A percentile compares a stretch with the other conserved stretches of the same genome.
Evolutionary conservation across 2,329 filamentous ascomycete genomes (phyloP).

Genomic region (Davidsoniella eucalypti): DNA sequence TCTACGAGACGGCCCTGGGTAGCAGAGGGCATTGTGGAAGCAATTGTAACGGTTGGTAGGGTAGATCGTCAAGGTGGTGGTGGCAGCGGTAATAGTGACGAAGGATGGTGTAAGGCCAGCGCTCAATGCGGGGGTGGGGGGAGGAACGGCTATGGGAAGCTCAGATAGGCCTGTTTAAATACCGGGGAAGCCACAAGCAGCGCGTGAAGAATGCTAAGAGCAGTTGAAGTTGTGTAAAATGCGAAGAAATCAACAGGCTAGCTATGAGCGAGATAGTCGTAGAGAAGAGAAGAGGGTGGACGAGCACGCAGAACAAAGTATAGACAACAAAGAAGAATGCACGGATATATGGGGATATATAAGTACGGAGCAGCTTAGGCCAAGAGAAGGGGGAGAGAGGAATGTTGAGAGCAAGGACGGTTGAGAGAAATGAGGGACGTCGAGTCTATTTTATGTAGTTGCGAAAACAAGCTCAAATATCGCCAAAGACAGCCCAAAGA

Average conservation of each 20-base stretch:
- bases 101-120: not conserved
- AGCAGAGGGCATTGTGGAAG: slow-evolving; percentile 8
- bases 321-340: too few relatives aligned
- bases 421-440: not conserved
- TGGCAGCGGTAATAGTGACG: not conserved
- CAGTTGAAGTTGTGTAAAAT: too few relatives aligned
- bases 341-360: not conserved
- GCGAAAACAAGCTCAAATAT: too few relatives aligned
- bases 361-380: not conserved
- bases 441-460: not conserved
- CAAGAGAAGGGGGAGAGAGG: not conserved
- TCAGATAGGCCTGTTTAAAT: not conserved
- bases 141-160: slow-evolving; percentile 2
- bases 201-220: not conserved
- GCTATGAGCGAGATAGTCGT: not conserved
- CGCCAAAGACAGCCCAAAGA: too few relatives aligned
- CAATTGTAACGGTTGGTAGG: not conserved
- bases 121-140: slow-evolving; percentile 3
- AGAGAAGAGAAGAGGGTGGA: not conserved
- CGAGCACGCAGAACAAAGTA: too few relatives aligned
- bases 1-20: slow-evolving; percentile 9
- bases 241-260: too few relatives aligned
- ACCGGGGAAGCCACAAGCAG: not conserved
- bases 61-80: not conserved
- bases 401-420: not conserved